Evolutionary conservation across 2,329 filamentous ascomycete genomes (phyloP), one percentile per base, ranked within the genome.

Genomic region (Akanthomyces lecanii): DNA sequence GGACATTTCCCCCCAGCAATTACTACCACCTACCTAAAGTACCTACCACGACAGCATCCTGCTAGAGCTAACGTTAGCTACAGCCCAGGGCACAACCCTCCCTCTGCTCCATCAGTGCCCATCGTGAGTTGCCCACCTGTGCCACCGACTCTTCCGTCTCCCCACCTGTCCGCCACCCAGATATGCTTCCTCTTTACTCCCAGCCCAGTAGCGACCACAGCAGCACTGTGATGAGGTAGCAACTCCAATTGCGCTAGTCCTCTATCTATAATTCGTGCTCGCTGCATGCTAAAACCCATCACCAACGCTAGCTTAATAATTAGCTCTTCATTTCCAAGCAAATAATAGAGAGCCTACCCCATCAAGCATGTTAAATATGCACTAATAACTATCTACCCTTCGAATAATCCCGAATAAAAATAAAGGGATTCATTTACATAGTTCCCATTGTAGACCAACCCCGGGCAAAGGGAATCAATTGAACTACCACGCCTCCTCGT

Each of bases 401-500:
- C 21, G 10, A 48, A 48, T 11, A 5, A 6, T 5, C 11, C 18
- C 21, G 10, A 40, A 12, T 33, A 25, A 50, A 40, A 40, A 8
- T 10, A 28, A 18, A 5, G 8, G 10, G 8, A 14, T 33, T 21
- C 23, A 23, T 18, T 25, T 59, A 48, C 30, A 47, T 0, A 11
- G 16, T 28, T 25, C n/a, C 16, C 21, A 14, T 50, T 48, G 44
- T 40, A 25, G 23, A 36, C 11, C 50, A 47, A 45, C 16, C 21
- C n/a, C 38, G 44, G n/a, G 11, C 16, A 21, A 5, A 53, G 14
- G 18, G n/a, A 53, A n/a, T 12, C 30, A 51, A 14, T n/a, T 50
- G 23, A 8, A 45, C 11, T 62, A 64, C 78, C 81, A 83, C 47
- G 76, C 77, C 56, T 80, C 77, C 48, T 82, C 81, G 51, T 81